Base-by-base conservation (phyloP, 2,329 filamentous ascomycete species). In the Aspergillus piperis region DNA sequence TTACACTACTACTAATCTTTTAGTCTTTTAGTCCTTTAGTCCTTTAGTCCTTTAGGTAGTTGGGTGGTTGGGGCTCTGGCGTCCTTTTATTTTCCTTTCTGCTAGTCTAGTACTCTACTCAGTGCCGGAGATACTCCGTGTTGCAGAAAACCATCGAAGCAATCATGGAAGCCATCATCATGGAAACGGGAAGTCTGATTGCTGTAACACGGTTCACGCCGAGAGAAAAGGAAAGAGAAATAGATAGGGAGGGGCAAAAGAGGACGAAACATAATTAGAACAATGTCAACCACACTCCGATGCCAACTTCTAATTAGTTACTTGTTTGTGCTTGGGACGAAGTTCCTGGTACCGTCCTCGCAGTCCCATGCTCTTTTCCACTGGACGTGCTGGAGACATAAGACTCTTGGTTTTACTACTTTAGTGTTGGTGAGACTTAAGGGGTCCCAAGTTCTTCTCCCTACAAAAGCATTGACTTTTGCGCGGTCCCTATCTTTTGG, bases 371-470 rank as follows among this genome's bases (percentile, higher is more conserved):
- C 15, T 5, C 7, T 50, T 32, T 50, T 30, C 25, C 47, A 50
- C 23, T 25, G 47, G 47, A 32, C 47, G 23, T 49, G 47, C 47
- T 49, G 47, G 23, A 25, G 23, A 49, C 44, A 27, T 48, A 27
- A 15, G 11, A 23, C 27, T 27, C 23, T n/a, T 50, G 47, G 25
- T 50, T 36, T 36, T 50, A 30, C 47, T 50, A 8, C 6, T 30
- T 50, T 30, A 27, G 47, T 11, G 47, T 30, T 50, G 27, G 47
- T 50, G 47, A 50, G 47, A 50, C 47, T n/a, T 17, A 50, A 50
- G 47, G 47, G 47, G 47, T 17, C 15, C 47, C 47, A 30, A 32
- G 47, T 50, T 11, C 27, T 23, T n/a, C 25, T 23, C 23, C 32
- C 32, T 13, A 36, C 10, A 36, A 36, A 25, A n/a, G 15, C 44